A percentile compares a stretch with the other conserved stretches of the same genome.
phyloP scores from a whole-genome alignment of 2,329 filamentous ascomycete genomes.

The Botrytis galanthina region DNA sequence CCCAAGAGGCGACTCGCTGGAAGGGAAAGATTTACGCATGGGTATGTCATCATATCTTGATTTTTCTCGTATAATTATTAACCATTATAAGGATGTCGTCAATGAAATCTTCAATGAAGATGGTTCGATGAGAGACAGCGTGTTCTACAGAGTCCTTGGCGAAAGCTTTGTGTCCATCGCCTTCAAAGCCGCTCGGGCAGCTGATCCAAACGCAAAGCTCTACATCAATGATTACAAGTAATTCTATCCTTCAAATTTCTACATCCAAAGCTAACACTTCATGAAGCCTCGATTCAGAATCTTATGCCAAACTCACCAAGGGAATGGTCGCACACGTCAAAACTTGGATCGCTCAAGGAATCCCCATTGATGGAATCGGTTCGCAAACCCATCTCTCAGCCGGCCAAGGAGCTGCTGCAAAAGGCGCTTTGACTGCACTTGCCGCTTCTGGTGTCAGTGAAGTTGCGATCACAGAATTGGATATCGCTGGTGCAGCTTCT shows the following conservation, averaged over 20 bases:
- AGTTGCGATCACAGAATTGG: slow-evolving; percentile 59
- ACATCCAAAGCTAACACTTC: slow-evolving; percentile 37
- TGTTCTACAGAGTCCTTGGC: slow-evolving; percentile 67
- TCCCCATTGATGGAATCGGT: slow-evolving; percentile 63
- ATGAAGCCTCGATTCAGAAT: slow-evolving; percentile 55
- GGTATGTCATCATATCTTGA: slow-evolving; percentile 28
- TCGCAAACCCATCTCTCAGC: slow-evolving; percentile 24
- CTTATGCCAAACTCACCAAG: slow-evolving; percentile 57
- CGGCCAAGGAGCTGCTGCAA: slow-evolving; percentile 17
- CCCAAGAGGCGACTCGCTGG: slow-evolving; percentile 55
- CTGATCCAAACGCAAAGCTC: slow-evolving; percentile 65
- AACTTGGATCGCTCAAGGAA: slow-evolving; percentile 59
- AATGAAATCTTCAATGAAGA: slow-evolving; percentile 60
- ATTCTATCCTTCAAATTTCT: slow-evolving; percentile 38
- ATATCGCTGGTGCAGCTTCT: slow-evolving; percentile 45
- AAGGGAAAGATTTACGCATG: slow-evolving; percentile 63
- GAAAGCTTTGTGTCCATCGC: slow-evolving; percentile 69
- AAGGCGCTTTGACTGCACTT: slow-evolving; percentile 31
- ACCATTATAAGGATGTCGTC: slow-evolving; percentile 50
- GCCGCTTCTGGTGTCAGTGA: slow-evolving; percentile 53
- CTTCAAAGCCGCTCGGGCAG: slow-evolving; percentile 64
- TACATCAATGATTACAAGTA: slow-evolving; percentile 74
- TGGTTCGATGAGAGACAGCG: slow-evolving; percentile 35
- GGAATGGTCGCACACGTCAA: slow-evolving; percentile 58
- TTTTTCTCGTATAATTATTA: background rate